Conservation (phyloP, 2,329 filamentous ascomycete genomes). For the Fusarium coffeatum region DNA sequence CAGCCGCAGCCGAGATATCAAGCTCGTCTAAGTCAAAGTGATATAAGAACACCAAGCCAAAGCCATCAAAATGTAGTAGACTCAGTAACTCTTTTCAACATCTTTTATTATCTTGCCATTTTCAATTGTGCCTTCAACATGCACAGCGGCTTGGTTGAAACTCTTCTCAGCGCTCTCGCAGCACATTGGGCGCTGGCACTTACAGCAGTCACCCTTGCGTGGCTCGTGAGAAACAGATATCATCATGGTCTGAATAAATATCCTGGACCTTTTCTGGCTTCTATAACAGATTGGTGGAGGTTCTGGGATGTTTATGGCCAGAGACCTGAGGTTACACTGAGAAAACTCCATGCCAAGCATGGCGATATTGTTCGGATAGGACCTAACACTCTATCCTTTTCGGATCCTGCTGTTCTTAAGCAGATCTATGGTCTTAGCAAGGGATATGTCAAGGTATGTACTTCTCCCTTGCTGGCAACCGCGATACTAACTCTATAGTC, state of each 20-base stretch:
- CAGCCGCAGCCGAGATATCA: slow-evolving; percentile 26
- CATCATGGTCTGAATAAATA: slow-evolving; percentile 74
- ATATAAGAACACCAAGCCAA: slow-evolving; percentile 27
- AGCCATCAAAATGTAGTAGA: neutral
- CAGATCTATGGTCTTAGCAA: slow-evolving; percentile 86
- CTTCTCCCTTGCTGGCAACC: slow-evolving; percentile 55
- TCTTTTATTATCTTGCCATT: neutral
- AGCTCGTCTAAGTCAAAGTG: slow-evolving; percentile 26
- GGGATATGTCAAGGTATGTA: slow-evolving; percentile 76
- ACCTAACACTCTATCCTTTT: slow-evolving; percentile 79
- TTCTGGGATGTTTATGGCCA: slow-evolving; percentile 74
- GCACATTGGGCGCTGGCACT: slow-evolving; percentile 40
- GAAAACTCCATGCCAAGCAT: slow-evolving; percentile 75
- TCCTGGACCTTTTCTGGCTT: slow-evolving; percentile 77
- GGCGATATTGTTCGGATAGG: slow-evolving; percentile 81
- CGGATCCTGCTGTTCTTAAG: slow-evolving; percentile 78
- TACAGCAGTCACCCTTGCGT: slow-evolving; percentile 6
- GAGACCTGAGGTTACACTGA: slow-evolving; percentile 73
- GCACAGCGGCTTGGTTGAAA: slow-evolving; percentile 40
- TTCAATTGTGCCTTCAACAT: slow-evolving; percentile 35
- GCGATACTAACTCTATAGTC: slow-evolving; percentile 60
- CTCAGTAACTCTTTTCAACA: slow-evolving; percentile 8
- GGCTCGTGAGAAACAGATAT: slow-evolving; percentile 47
- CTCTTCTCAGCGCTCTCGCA: slow-evolving; percentile 26
- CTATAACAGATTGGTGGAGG: slow-evolving; percentile 75